A percentile compares a stretch with the other conserved stretches of the same genome.
phyloP scores from a whole-genome alignment of 352 stramenopile species.

The Phytophthora megakarya region DNA sequence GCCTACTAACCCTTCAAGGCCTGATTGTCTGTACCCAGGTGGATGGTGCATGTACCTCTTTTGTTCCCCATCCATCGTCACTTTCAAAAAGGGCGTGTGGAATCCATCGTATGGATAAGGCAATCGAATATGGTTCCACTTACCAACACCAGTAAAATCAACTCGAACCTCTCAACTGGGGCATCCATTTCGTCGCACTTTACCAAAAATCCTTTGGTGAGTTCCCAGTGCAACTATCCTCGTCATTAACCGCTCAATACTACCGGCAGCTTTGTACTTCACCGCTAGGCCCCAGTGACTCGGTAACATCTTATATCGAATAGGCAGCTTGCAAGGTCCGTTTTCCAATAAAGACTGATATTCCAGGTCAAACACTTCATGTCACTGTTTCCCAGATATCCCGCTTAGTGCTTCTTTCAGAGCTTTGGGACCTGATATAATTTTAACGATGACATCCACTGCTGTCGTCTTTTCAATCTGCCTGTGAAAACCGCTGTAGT shows the following conservation, averaged over 20 bases:
- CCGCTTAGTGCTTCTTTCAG: neutral
- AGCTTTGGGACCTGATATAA: neutral
- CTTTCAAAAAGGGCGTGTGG: neutral
- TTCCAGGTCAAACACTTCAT: neutral
- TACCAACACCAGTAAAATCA: neutral
- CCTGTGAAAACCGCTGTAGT: conserved; percentile 7
- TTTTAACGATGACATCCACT: neutral
- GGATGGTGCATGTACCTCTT: neutral
- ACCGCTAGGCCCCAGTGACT: conserved; percentile 7
- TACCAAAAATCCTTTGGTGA: neutral
- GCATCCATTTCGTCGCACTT: neutral
- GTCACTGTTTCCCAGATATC: neutral
- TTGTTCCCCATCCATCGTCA: conserved; percentile 2
- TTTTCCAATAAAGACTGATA: neutral
- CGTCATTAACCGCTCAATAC: neutral
- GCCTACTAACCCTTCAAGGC: neutral
- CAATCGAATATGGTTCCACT: conserved; percentile 3
- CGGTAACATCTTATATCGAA: neutral
- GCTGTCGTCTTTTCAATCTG: conserved; percentile 2
- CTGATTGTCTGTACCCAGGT: neutral
- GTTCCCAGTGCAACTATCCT: conserved; percentile 3
- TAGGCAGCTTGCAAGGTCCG: neutral
- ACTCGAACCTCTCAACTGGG: neutral
- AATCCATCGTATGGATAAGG: conserved; percentile 5
- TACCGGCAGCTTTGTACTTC: neutral